Evolutionary conservation across 192 early-diverging fungal species (phyloP), one percentile per base, ranked within the genome.

Genomic region (Entomortierella parvispora): DNA sequence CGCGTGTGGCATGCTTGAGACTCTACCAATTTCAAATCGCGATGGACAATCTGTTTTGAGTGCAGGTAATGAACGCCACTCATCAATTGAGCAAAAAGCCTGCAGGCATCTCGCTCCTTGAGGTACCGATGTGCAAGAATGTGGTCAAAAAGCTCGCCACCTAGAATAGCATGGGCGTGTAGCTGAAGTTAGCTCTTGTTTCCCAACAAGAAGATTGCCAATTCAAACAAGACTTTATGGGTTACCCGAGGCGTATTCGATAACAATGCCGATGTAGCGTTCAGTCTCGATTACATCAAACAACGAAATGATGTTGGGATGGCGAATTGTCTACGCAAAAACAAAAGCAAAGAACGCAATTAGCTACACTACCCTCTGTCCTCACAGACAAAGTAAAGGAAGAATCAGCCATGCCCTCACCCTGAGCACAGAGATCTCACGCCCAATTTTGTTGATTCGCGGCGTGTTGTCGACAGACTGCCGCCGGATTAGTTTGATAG

Each of bases 81-180:
- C 51, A 98, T 87, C 25, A 99, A 85, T 71, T 99, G 97, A 9
- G 95, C 93, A 86, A 99, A 98, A 51, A 97, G 81, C 26, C 92
- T 85, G 50, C 92, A 89, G 3, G 97, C 95, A 57, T 99, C 97
- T 59, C 83, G 84, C 68, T 99, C 97, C 72, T 93, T 94, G 46
- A 99, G 86, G 68, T 97, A 96, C n/a, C 93, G 90, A 72, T 95
- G 96, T 0, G 95, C 94, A 56, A 99, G 87, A 65, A 99, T 97
- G 81, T 98, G 92, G 82, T 99, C 97, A 72, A 99, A 99, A 43
- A 99, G 81, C 82, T 99, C 97, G 54, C 97, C 96, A 56, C 94
- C 95, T 89, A 69, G 6, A 10, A 46, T 11, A 8, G 12, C 37
- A 40, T 40, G 37, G 46, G 33, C 14, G 49, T 34, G 42, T 58